Conservation (phyloP, 1,284 basidiomycete species). For the Heterobasidion occidentale region DNA sequence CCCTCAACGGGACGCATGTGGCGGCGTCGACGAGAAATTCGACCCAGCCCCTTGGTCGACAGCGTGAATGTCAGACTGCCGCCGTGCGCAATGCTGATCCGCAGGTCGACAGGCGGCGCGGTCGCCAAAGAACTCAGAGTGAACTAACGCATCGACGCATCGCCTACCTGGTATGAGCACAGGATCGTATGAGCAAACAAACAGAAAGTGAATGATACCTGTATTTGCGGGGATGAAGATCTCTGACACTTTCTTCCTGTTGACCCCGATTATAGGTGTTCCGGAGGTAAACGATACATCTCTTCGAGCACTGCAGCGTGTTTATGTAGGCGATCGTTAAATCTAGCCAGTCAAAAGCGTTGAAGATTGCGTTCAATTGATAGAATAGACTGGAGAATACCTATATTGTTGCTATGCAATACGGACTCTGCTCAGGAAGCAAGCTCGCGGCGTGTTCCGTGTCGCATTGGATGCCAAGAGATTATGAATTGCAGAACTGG, state of each 20-base stretch:
- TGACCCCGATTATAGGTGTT: not conserved
- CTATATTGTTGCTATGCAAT: too few relatives aligned
- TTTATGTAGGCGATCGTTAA: too few relatives aligned
- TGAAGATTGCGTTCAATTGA: too few relatives aligned
- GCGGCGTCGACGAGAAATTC: conserved; percentile 42
- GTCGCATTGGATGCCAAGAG: too few relatives aligned
- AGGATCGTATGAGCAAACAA: too few relatives aligned
- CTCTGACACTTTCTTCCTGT: not conserved
- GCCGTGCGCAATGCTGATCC: conserved; percentile 28
- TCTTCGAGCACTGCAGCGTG: not conserved
- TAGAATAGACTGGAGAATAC: too few relatives aligned
- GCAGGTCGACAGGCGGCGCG: conserved; percentile 37
- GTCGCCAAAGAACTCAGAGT: conserved; percentile 41
- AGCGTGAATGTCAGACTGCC: conserved; percentile 39
- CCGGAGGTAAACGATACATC: not conserved
- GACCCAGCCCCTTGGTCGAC: conserved; percentile 42
- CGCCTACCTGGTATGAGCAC: not conserved
- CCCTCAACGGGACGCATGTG: conserved; percentile 35
- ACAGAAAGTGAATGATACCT: not conserved
- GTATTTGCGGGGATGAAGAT: not conserved
- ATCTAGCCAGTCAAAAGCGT: too few relatives aligned
- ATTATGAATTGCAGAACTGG: too few relatives aligned
- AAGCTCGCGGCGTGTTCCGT: too few relatives aligned
- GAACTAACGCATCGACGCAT: conserved; percentile 27
- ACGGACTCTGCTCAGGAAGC: too few relatives aligned